phyloP scores from a whole-genome alignment of 306 rosid species.

The Ceratonia siliqua region DNA sequence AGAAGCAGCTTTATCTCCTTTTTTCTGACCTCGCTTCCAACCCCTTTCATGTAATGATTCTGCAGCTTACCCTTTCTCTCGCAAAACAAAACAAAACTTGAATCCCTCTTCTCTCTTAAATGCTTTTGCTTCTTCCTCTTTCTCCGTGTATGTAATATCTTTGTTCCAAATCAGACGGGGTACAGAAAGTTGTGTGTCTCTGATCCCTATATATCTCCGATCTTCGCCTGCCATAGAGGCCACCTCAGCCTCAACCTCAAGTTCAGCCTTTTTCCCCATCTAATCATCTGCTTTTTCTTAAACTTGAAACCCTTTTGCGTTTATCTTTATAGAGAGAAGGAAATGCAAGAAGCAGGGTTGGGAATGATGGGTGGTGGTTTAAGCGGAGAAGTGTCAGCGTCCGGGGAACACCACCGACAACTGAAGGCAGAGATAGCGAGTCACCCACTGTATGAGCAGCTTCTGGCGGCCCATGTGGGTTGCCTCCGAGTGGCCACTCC shows the following conservation, averaged over 20 bases:
- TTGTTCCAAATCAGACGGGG: constrained; percentile 50
- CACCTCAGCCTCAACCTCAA: constrained; percentile 37
- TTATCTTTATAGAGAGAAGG: neutral
- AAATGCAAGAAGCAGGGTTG: constrained; percentile 76
- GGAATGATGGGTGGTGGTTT: constrained; percentile 38
- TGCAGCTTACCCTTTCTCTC: constrained; percentile 27
- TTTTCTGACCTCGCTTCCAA: constrained; percentile 60
- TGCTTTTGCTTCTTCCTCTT: constrained; percentile 35
- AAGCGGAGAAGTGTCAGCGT: constrained; percentile 14
- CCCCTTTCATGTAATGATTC: constrained; percentile 61
- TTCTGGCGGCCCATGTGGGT: constrained; percentile 77
- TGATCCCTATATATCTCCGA: constrained; percentile 67
- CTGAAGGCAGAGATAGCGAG: constrained; percentile 89
- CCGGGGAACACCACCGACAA: constrained; percentile 51
- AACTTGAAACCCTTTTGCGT: neutral
- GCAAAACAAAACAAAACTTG: constrained; percentile 27
- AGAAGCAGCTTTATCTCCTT: constrained; percentile 65
- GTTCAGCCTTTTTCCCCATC: neutral
- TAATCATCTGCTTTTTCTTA: neutral
- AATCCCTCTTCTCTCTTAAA: constrained; percentile 27
- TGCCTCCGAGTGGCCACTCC: constrained; percentile 97
- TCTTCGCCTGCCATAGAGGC: too few relatives aligned
- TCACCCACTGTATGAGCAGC: constrained; percentile 88
- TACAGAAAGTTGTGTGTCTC: constrained; percentile 71
- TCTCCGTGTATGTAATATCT: constrained; percentile 55